Conservation (phyloP, 2,329 filamentous ascomycete genomes). For the Cladophialophora yegresii region DNA sequence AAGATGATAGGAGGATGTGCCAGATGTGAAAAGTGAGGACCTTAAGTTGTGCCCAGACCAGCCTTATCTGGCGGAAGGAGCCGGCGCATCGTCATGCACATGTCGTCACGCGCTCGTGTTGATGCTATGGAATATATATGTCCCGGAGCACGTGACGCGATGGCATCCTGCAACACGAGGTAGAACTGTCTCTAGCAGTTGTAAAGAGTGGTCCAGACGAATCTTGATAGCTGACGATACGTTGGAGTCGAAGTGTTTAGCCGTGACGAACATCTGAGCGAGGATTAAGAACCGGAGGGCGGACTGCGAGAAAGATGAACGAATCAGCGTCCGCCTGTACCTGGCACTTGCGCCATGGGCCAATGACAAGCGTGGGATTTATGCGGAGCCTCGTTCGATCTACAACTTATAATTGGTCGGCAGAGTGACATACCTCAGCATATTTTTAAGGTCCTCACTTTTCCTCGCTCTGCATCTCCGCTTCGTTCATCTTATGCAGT, state of each 20-base stretch:
- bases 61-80: conserved; percentile 14
- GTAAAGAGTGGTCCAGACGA: background rate
- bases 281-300: background rate
- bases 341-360: background rate
- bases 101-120: background rate
- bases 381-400: conserved; percentile 8
- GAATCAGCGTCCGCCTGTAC: background rate
- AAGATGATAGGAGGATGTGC: background rate
- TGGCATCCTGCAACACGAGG: background rate
- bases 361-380: conserved; percentile 12
- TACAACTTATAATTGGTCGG: conserved; percentile 10
- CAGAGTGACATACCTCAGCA: background rate
- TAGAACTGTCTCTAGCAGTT: background rate
- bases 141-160: background rate
- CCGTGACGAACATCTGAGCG: background rate
- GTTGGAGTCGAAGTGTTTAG: too few relatives aligned
- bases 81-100: background rate
- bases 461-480: background rate
- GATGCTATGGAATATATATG: background rate
- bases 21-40: conserved; percentile 27
- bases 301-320: background rate
- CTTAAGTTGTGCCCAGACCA: conserved; percentile 27
- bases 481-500: background rate
- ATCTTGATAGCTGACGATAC: background rate
- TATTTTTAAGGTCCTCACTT: conserved; percentile 19